phyloP scores from a whole-genome alignment of 352 stramenopile species.

The Globisporangium yorkense region DNA sequence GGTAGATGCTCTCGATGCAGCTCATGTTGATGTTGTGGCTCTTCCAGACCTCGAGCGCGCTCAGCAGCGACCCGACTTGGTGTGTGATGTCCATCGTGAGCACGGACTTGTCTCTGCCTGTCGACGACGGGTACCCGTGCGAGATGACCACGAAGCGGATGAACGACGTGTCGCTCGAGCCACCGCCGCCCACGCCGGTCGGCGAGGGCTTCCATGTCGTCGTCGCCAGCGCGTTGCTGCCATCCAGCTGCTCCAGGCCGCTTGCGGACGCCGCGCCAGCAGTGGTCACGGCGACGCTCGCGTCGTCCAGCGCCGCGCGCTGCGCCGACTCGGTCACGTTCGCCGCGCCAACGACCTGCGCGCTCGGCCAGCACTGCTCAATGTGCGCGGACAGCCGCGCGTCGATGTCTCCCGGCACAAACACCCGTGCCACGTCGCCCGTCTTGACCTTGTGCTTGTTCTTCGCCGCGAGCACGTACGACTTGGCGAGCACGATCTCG shows the following conservation, averaged over 20 bases:
- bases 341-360: conserved; percentile 50
- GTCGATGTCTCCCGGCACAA: conserved; percentile 50
- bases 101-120: conserved; percentile 77
- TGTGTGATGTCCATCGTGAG: conserved; percentile 85
- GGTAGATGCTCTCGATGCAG: conserved; percentile 85
- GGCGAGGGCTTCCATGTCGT: conserved; percentile 27
- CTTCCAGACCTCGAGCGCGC: conserved; percentile 80
- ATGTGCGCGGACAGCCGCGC: conserved; percentile 46
- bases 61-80: conserved; percentile 81
- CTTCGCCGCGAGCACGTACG: conserved; percentile 66
- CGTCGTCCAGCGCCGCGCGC: conserved; percentile 26
- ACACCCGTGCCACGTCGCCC: conserved; percentile 53
- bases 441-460: conserved; percentile 35
- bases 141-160: conserved; percentile 76
- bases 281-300: conserved; percentile 54
- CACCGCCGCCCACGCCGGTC: not conserved
- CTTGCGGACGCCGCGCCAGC: conserved; percentile 31
- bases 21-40: conserved; percentile 73
- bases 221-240: conserved; percentile 38
- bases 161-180: conserved; percentile 29
- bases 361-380: conserved; percentile 68
- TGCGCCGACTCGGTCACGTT: conserved; percentile 62
- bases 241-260: conserved; percentile 46
- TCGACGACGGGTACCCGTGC: conserved; percentile 54
- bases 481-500: conserved; percentile 62